These are phyloP conservation scores for Paspalum notatum DNA, from an alignment of 176 grass and related monocot species.

Conservation along the genomic window DNA sequence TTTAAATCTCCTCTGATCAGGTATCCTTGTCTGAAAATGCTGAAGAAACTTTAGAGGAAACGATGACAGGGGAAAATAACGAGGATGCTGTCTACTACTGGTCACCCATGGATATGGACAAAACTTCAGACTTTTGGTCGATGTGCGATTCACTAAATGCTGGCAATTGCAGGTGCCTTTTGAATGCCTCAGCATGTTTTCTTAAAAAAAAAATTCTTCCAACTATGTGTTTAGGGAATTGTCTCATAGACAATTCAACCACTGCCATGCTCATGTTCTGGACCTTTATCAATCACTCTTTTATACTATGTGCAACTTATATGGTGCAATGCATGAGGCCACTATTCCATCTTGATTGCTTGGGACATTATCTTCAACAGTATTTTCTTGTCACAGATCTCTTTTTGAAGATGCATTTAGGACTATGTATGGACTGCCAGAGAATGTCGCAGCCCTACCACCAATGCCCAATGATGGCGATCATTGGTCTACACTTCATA, in stretches of 20 bases:
- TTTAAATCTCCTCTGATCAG: conserved; percentile 46
- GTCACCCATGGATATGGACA: conserved; percentile 55
- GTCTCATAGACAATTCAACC: conserved; percentile 5
- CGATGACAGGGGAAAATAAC: conserved; percentile 53
- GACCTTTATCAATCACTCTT: conserved; percentile 5
- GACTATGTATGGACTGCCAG: conserved; percentile 80
- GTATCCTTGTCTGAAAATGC: conserved; percentile 85
- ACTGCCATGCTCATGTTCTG: not conserved
- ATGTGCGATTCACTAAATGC: conserved; percentile 82
- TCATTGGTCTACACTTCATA: conserved; percentile 92
- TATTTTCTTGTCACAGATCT: conserved; percentile 51
- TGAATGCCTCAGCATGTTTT: conserved; percentile 5
- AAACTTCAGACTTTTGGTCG: conserved; percentile 79
- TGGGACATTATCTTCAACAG: conserved; percentile 34
- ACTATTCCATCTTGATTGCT: conserved; percentile 29
- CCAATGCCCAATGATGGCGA: conserved; percentile 78
- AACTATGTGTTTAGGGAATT: conserved; percentile 21
- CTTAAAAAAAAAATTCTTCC: conserved; percentile 21
- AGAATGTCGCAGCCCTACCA: conserved; percentile 61
- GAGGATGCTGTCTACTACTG: conserved; percentile 92
- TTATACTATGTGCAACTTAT: conserved; percentile 12
- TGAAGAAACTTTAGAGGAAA: conserved; percentile 73
- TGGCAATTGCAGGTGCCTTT: conserved; percentile 82
- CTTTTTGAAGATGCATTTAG: conserved; percentile 85
- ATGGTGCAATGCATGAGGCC: not conserved